Percentiles rank a stretch among this genome's conserved stretches.
Evolutionary conservation across 2,329 filamentous ascomycete species (phyloP).

Genomic region (Truncatella angustata): DNA sequence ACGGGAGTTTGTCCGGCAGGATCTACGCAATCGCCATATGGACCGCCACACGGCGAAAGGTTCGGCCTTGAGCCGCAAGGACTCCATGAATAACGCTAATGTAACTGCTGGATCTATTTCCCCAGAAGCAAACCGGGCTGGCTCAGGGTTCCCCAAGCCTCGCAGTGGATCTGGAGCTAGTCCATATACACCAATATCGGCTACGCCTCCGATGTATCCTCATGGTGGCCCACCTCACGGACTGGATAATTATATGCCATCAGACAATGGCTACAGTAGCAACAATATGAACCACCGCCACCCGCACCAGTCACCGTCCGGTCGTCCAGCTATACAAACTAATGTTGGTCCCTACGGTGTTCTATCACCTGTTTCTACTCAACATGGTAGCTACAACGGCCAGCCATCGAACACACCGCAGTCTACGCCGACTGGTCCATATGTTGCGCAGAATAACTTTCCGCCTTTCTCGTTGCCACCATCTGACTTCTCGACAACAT

Average conservation of each 20-base stretch:
- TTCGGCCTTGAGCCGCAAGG: conserved; percentile 72
- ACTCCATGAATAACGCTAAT: conserved; percentile 59
- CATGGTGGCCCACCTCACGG: conserved; percentile 33
- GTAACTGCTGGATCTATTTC: conserved; percentile 41
- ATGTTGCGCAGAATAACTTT: conserved; percentile 60
- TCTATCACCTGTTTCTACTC: conserved; percentile 50
- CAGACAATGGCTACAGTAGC: conserved; percentile 35
- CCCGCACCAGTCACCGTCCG: conserved; percentile 40
- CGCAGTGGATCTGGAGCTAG: conserved; percentile 42
- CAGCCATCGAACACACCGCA: conserved; percentile 46
- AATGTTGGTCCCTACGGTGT: conserved; percentile 49
- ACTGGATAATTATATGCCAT: conserved; percentile 42
- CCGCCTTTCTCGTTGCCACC: conserved; percentile 62
- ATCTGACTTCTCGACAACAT: conserved; percentile 51
- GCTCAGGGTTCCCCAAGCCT: conserved; percentile 40
- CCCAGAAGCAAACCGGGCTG: conserved; percentile 45
- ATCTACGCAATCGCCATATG: conserved; percentile 82
- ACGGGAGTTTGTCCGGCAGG: conserved; percentile 88
- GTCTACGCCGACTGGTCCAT: conserved; percentile 40
- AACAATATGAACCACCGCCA: conserved; percentile 28
- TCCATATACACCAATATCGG: conserved; percentile 46
- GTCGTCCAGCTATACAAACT: conserved; percentile 45
- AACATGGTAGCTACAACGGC: conserved; percentile 44
- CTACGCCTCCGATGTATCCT: conserved; percentile 39
- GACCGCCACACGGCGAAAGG: conserved; percentile 79